phyloP scores from a whole-genome alignment of 2,329 filamentous ascomycete genomes.

The Aspergillus sp. region DNA sequence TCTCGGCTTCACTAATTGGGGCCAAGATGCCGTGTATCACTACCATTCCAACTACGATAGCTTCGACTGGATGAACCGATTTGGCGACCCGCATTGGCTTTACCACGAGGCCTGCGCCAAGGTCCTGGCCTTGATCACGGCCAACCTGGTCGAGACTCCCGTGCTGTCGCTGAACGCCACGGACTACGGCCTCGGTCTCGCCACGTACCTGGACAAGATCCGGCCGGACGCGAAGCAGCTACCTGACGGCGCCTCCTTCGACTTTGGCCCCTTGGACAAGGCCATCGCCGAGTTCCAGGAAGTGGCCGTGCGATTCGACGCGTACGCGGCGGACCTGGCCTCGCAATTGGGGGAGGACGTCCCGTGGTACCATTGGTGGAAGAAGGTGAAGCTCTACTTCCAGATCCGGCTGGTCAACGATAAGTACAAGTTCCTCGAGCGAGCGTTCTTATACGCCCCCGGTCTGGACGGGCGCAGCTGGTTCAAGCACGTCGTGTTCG shows the following conservation, averaged over 20 bases:
- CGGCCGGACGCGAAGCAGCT: constrained; percentile 27
- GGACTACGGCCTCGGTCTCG: constrained; percentile 62
- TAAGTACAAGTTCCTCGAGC: constrained; percentile 81
- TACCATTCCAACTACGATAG: constrained; percentile 85
- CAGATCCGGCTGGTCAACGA: constrained; percentile 68
- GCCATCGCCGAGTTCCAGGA: constrained; percentile 51
- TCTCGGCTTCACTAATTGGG: constrained; percentile 55
- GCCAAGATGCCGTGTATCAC: constrained; percentile 59
- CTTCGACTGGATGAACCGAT: constrained; percentile 79
- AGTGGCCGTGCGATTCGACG: constrained; percentile 53
- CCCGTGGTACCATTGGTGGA: constrained; percentile 77
- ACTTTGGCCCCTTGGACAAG: constrained; percentile 49
- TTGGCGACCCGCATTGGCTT: constrained; percentile 64
- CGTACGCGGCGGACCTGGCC: constrained; percentile 47
- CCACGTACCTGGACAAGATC: constrained; percentile 40
- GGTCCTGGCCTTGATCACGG: constrained; percentile 61
- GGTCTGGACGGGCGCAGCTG: constrained; percentile 78
- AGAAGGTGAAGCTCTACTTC: constrained; percentile 63
- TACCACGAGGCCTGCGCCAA: constrained; percentile 66
- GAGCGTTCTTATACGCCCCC: constrained; percentile 71
- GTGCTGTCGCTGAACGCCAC: constrained; percentile 64
- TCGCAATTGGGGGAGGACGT: constrained; percentile 55
- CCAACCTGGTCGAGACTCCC: constrained; percentile 61
- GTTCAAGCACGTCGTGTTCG: constrained; percentile 96
- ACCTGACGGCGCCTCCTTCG: constrained; percentile 27